Evolutionary conservation across 257 asterid genomes (phyloP), one percentile per base, ranked within the genome.

Genomic region (Coffea canephora): DNA sequence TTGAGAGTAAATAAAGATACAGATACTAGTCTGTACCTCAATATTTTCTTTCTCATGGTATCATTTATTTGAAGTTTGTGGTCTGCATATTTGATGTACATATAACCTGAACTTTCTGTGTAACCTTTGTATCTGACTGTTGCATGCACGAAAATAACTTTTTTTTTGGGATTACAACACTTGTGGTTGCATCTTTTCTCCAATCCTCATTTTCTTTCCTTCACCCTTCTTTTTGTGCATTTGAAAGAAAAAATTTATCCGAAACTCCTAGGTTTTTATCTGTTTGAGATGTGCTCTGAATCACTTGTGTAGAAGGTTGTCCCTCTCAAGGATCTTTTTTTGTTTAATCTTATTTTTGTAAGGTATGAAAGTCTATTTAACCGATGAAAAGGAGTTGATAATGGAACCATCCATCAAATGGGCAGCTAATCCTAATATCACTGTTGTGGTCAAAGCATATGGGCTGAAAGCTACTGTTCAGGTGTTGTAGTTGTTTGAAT

Each of bases 391-490:
- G 74, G 97, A 96, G 91, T 89, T 96, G 93, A 96, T 96, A 86
- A 91, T 96, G 98, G 98, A 96, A 86, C 99, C 99, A 84, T 88
- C 83, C 64, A n/a, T 96, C 75, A 96, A 96, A 87, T 94, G 99
- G 99, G 99, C 99, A 1, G 98, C 93, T 64, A 94, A 94, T 88
- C 99, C 99, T 82, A 89, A 96, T 81, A 85, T 96, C 49, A 79
- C 88, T 39, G 84, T 96, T 77, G 93, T 91, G 55, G 92, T 90
- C 71, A 94, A 76, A 89, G 96, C 99, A 73, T 96, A 73, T 73
- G 97, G 99, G 79, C 77, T 96, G 76, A 94, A 91, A 85, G 93
- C 96, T 65, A 96, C 98, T 39, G 91, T 87, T 86, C 99, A 96
- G 97, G 99, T 94, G 73, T 69, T 78, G 67, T 79, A 67, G 84